phyloP scores from a whole-genome alignment of 305 asterid species.

The Andrographis paniculata region DNA sequence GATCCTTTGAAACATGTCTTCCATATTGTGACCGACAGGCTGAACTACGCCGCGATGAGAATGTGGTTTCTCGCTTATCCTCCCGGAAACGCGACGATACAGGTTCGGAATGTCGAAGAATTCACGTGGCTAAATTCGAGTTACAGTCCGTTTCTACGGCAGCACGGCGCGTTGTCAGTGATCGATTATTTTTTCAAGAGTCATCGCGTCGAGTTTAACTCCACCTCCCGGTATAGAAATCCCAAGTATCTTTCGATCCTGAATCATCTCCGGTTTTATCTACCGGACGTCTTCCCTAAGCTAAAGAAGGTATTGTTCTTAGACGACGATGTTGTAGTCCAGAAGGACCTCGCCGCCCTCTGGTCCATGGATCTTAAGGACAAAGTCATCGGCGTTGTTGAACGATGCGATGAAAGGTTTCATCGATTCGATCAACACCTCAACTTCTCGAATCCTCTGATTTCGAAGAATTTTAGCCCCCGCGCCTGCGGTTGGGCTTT shows the following conservation, averaged over 20 bases:
- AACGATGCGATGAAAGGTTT: constrained; percentile 85
- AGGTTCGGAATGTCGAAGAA: constrained; percentile 74
- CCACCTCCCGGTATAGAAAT: constrained; percentile 72
- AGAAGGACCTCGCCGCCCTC: constrained; percentile 57
- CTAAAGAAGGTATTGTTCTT: constrained; percentile 74
- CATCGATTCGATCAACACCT: constrained; percentile 87
- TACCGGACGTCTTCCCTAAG: constrained; percentile 77
- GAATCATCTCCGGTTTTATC: constrained; percentile 92
- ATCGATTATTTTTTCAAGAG: constrained; percentile 75
- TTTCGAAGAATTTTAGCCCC: constrained; percentile 52
- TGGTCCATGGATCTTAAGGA: constrained; percentile 76
- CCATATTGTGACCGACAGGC: constrained; percentile 82
- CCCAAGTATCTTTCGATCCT: constrained; percentile 87
- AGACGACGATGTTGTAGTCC: constrained; percentile 79
- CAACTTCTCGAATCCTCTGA: constrained; percentile 79
- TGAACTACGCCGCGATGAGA: constrained; percentile 81
- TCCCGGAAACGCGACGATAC: constrained; percentile 51
- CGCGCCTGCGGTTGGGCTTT: constrained; percentile 95
- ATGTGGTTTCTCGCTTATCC: constrained; percentile 91
- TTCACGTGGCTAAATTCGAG: constrained; percentile 87
- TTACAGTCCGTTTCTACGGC: constrained; percentile 86
- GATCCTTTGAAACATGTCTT: constrained; percentile 66
- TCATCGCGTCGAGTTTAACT: constrained; percentile 62
- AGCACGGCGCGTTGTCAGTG: constrained; percentile 64
- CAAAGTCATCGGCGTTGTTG: constrained; percentile 86